A percentile compares a stretch with the other conserved stretches of the same genome.
phyloP scores from a whole-genome alignment of 768 basidiomycete species.

The Gautieria morchelliformis region DNA sequence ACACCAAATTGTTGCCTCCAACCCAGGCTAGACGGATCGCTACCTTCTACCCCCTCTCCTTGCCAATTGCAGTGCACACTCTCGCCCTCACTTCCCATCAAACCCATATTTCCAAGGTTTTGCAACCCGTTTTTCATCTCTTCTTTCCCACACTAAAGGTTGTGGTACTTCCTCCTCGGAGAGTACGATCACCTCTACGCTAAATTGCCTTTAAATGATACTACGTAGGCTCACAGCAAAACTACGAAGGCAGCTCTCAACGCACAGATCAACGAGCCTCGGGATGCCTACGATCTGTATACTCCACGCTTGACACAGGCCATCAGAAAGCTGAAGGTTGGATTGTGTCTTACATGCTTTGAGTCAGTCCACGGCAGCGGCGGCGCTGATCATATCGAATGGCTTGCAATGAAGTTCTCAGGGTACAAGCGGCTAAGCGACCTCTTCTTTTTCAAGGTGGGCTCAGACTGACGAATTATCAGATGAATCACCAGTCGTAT shows the following conservation, averaged over 20 bases:
- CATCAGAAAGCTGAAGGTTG: constrained; percentile 55
- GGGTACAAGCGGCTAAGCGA: constrained; percentile 70
- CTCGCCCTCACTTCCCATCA: constrained; percentile 37
- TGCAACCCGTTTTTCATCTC: constrained; percentile 66
- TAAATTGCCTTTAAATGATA: neutral
- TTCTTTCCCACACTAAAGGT: constrained; percentile 34
- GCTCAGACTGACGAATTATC: neutral
- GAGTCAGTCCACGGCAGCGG: constrained; percentile 49
- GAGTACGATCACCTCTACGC: constrained; percentile 25
- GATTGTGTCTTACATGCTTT: constrained; percentile 69
- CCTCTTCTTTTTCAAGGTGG: neutral
- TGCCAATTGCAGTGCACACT: constrained; percentile 30
- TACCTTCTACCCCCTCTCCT: neutral
- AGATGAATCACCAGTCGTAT: neutral
- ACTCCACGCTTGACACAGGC: constrained; percentile 72
- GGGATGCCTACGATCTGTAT: constrained; percentile 57
- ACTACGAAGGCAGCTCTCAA: constrained; percentile 14
- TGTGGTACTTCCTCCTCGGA: constrained; percentile 9
- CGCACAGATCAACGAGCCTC: constrained; percentile 41
- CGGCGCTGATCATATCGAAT: constrained; percentile 52
- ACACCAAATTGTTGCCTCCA: neutral
- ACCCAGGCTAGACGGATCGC: neutral
- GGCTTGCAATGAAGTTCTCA: constrained; percentile 73
- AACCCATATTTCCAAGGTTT: constrained; percentile 45
- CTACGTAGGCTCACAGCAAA: neutral